Conservation (phyloP, 2,329 filamentous ascomycete species). For the Conoideocrella luteorostrata region DNA sequence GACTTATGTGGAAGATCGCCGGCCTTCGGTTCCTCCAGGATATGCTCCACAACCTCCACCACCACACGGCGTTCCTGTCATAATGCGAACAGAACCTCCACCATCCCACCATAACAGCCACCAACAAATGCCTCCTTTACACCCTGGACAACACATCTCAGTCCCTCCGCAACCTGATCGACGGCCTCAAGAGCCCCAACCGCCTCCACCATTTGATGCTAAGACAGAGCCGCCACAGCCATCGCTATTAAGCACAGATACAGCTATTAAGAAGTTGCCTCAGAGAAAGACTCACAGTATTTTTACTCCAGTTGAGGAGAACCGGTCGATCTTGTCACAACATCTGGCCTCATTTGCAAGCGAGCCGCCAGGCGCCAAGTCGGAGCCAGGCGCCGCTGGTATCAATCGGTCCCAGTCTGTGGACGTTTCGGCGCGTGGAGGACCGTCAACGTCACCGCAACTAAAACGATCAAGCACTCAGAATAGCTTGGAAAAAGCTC, state of each 20-base stretch:
- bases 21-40: slow-evolving; percentile 62
- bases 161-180: slow-evolving; percentile 40
- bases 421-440: slow-evolving; percentile 50
- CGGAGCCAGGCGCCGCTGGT: slow-evolving; percentile 25
- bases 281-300: slow-evolving; percentile 85
- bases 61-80: slow-evolving; percentile 38
- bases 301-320: slow-evolving; percentile 95
- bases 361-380: slow-evolving; percentile 37
- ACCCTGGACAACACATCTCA: slow-evolving; percentile 42
- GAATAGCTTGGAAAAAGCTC: slow-evolving; percentile 37
- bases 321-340: slow-evolving; percentile 78
- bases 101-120: slow-evolving; percentile 53
- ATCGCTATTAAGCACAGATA: slow-evolving; percentile 43
- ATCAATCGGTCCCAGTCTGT: slow-evolving; percentile 55
- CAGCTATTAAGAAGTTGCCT: slow-evolving; percentile 55
- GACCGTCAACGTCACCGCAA: slow-evolving; percentile 49
- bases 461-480: slow-evolving; percentile 45
- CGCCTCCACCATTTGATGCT: slow-evolving; percentile 41
- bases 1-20: slow-evolving; percentile 69
- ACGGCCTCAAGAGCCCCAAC: slow-evolving; percentile 45
- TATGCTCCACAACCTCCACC: slow-evolving; percentile 55
- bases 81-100: slow-evolving; percentile 49
- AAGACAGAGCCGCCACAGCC: slow-evolving; percentile 40
- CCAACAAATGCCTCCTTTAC: slow-evolving; percentile 30
- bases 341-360: slow-evolving; percentile 66